Base-by-base conservation (phyloP, 2,329 filamentous ascomycete genomes). In the Aaosphaeria arxii region DNA sequence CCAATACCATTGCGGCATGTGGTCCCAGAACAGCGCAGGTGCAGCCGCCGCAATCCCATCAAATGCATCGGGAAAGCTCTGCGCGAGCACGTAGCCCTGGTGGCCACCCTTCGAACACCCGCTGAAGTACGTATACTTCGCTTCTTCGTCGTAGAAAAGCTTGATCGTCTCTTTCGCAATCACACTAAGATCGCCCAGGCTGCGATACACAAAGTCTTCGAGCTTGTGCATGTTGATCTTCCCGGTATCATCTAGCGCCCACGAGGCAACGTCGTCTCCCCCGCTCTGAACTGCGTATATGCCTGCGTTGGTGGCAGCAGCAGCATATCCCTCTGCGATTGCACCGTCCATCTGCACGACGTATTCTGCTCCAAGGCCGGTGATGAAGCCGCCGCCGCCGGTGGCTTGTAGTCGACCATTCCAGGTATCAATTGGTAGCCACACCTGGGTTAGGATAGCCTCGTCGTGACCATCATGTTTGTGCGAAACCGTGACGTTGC, bases 31-130 rank as follows among this genome's bases (percentile, higher is more conserved):
- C 42, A 73, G 63, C 2, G 71, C 71, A 9, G 73, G 72, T 1
- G 71, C 65, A 5, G 52, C 49, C 4, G 73, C 71, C 4, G 72
- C 47, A 44, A 76, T 74, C 17, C 72, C 71, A 47, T 76, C 64
- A 46, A 67, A 74, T 3, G 60, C 55, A 2, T 58, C 44, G 5
- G 71, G 71, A 48, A 66, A 73, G 7, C 63, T 49, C 46, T 74
- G 71, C 5, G 70, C 69, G 7, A 62, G 33, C 59, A 30, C 9
- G 6, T 9, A 30, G 11, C 28, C 24, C 17, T 43, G 41, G 11
- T 29, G 24, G 9, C 41, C 41, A 7, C 41, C 41, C 7, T 32
- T 11, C 9, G 41, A 43, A 24, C 41, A 43, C 24, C 41, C 41
- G 17, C 28, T 43, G 7, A 9, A 43, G 30, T 43, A 43, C 24